Evolutionary conservation across 2,329 filamentous ascomycete genomes (phyloP), one percentile per base, ranked within the genome.

Genomic region (Chrysoporthe austroafricana): DNA sequence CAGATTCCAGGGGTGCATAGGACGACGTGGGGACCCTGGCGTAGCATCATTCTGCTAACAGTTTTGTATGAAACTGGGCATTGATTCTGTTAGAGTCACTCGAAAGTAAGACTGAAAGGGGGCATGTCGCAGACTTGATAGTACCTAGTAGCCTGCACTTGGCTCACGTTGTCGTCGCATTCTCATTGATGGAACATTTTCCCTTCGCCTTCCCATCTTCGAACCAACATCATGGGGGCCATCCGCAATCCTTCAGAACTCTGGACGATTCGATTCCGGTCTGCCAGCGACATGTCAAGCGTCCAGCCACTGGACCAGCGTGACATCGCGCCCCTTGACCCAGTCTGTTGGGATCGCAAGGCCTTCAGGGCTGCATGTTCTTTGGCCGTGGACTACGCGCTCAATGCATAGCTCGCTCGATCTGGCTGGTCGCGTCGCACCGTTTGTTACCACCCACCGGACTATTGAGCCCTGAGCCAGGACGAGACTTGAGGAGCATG

Each of bases 141-240:
- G 26, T 26, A 26, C 26, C 26, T 26, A 26, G 26, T 39, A 39
- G 36, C 9, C 36, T 39, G 36, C 36, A 39, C 36, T 9, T 39
- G 36, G 9, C 36, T 9, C 36, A 39, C 36, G 36, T 26, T 26
- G 26, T 11, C 48, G 43, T 36, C n/a, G 58, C 43, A 4, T 32
- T 56, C 61, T 26, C 61, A 63, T 63, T 63, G 61, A 63, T 42
- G 61, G 61, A 63, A 63, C 21, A 54, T 63, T 43, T 42, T 63
- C 34, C 36, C 11, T 3, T 42, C 39, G 57, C n/a, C 36, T 8
- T 7, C 57, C 57, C 42, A 26, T 11, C 50, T 16, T 44, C 61
- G 36, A 43, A 48, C 46, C 26, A 32, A 14, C 52, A 56, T 26
- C 6, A 18, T 16, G 52, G 52, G 4, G 32, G 52, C 52, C 21